Evolutionary conservation across 2,329 filamentous ascomycete genomes (phyloP).

Genomic region (Colletotrichum tropicale): DNA sequence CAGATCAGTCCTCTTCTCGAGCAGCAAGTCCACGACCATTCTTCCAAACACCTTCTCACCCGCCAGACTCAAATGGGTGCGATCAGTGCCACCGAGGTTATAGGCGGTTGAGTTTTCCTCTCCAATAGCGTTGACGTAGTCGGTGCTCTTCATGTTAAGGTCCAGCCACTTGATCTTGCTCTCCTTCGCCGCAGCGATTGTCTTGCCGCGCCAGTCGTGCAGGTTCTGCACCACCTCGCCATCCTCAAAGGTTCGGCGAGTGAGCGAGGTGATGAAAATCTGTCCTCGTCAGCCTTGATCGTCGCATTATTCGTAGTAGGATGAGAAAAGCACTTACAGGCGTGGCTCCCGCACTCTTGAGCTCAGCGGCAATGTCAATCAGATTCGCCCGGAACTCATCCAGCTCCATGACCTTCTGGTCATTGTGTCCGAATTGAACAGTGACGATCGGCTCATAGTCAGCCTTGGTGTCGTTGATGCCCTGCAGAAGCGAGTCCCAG

Average conservation of each 20-base stretch:
- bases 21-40: constrained; percentile 58
- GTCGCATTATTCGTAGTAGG: not conserved
- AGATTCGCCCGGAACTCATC: constrained; percentile 56
- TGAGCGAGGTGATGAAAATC: constrained; percentile 60
- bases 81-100: constrained; percentile 49
- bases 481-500: constrained; percentile 53
- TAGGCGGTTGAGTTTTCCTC: constrained; percentile 48
- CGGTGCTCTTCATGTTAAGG: constrained; percentile 52
- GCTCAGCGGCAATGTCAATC: constrained; percentile 47
- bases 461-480: constrained; percentile 42
- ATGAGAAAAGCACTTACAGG: constrained; percentile 34
- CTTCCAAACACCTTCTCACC: constrained; percentile 62
- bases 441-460: constrained; percentile 35
- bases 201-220: constrained; percentile 45
- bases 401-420: constrained; percentile 59
- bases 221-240: constrained; percentile 53
- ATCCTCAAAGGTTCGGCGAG: constrained; percentile 49
- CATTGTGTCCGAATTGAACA: constrained; percentile 65
- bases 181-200: constrained; percentile 49
- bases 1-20: constrained; percentile 28
- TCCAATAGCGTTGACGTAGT: constrained; percentile 59
- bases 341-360: constrained; percentile 44
- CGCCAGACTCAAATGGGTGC: constrained; percentile 59
- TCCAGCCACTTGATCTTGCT: constrained; percentile 47
- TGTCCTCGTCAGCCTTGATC: constrained; percentile 9